Base-by-base conservation (phyloP, 805 yeast genomes). In the Metschnikowia rubicola region DNA sequence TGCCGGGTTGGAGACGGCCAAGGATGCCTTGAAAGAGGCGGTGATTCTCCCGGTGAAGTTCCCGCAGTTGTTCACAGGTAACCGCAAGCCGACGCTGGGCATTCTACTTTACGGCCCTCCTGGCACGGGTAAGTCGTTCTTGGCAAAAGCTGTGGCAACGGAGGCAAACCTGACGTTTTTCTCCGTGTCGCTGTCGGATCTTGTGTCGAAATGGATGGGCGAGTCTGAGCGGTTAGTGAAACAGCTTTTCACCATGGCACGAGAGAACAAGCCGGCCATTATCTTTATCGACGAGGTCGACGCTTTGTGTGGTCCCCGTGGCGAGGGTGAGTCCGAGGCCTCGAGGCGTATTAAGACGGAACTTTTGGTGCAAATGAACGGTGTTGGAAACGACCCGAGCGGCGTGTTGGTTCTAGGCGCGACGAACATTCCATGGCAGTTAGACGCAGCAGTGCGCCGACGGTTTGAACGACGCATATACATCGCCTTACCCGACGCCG, bases 141-240 rank as follows among this genome's bases (percentile, higher is more conserved):
- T 94, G 49, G 99, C 99, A 10, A 94, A 94, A 64, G 99, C 99
- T 0, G 98, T 94, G 8, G 99, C 99, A 26, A 94, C 99, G 0
- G 99, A 94, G 61, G 97, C 98, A 41, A 90, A 92, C 64, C 88
- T 97, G 0, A 94, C 99, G 0, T 94, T 94, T 59, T 94, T 94
- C 68, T 87, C 96, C 2, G 96, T 94, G 1, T 86, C 96, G n/a
- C 89, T 97, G 0, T 87, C 96, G 11, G 99, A 94, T 66, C 77
- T 94, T 59, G 98, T 94, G 3, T 86, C 96, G 55, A 94, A 94
- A 67, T 94, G 99, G 99, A 92, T 92, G 97, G 99, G 99, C 59
- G 99, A 94, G 66, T 84, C 95, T 26, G 99, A 94, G 67, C 82
- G 98, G 67, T 79, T 94, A 47, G 98, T 94, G 28, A 94, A 92